Evolutionary conservation across 139 green algal genomes (phyloP).

Genomic region (Coccomyxa sp.): DNA sequence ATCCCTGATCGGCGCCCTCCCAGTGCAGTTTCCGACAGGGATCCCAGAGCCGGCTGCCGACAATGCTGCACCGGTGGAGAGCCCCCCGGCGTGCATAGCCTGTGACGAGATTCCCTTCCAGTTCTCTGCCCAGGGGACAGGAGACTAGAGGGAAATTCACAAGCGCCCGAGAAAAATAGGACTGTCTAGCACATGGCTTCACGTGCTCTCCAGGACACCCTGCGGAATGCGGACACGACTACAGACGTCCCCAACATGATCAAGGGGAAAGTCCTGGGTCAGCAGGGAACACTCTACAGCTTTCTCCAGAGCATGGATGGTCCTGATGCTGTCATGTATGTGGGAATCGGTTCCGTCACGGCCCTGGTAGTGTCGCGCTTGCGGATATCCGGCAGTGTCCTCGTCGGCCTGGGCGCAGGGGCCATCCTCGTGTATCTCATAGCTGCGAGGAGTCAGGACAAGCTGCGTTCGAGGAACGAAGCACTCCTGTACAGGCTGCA

Average conservation of each 20-base stretch:
- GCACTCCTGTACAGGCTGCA: neutral
- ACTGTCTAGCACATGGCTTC: neutral
- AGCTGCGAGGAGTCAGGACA: neutral
- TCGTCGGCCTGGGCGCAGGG: neutral
- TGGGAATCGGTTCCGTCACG: neutral
- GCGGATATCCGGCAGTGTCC: neutral
- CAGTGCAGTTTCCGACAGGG: neutral
- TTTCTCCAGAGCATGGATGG: neutral
- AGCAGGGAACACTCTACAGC: neutral
- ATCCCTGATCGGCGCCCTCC: neutral
- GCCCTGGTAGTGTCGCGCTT: neutral
- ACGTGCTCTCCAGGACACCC: neutral
- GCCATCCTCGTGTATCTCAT: neutral
- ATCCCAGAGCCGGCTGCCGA: neutral
- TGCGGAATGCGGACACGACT: neutral
- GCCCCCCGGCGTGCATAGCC: neutral
- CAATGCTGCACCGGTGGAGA: neutral
- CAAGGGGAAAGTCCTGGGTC: neutral
- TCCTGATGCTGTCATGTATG: constrained; percentile 1
- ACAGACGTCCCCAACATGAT: neutral
- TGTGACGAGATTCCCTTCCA: neutral
- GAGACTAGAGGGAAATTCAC: neutral
- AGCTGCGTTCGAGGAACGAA: neutral
- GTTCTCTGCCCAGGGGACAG: neutral
- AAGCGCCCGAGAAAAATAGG: neutral